These are phyloP conservation scores for Clonostachys sp. DNA, from an alignment of 2,329 filamentous ascomycete species.

Conservation along the genomic window DNA sequence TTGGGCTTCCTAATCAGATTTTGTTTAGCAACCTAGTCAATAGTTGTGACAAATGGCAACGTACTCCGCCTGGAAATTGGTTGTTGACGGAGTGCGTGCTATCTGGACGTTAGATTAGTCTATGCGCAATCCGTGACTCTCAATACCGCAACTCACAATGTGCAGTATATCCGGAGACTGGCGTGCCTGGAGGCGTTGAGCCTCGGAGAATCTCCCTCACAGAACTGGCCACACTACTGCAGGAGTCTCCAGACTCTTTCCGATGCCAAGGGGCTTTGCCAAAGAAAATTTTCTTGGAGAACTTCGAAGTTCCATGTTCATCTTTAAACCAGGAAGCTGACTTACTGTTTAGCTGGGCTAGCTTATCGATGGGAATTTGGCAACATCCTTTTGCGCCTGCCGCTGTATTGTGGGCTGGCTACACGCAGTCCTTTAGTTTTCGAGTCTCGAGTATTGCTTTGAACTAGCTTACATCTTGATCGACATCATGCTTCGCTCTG, in stretches of 20 bases:
- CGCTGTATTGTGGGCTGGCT: neutral
- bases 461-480: no score
- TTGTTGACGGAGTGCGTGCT: slow-evolving; percentile 6
- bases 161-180: neutral
- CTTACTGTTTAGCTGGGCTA: neutral
- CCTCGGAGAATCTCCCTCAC: slow-evolving; percentile 31
- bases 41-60: slow-evolving; percentile 2
- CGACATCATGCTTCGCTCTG: no score
- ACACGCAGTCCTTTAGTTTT: neutral
- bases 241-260: slow-evolving; percentile 29
- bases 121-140: neutral
- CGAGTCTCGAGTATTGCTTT: neutral
- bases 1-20: slow-evolving; percentile 37
- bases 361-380: neutral
- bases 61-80: slow-evolving; percentile 27
- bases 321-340: slow-evolving; percentile 20
- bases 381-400: neutral
- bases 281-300: slow-evolving; percentile 28
- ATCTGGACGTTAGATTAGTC: slow-evolving; percentile 1
- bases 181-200: slow-evolving; percentile 13
- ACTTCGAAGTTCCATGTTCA: slow-evolving; percentile 15
- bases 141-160: neutral
- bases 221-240: slow-evolving; percentile 33
- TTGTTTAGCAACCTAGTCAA: no score
- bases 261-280: slow-evolving; percentile 32